Base-by-base conservation (phyloP, 2,329 filamentous ascomycete genomes). In the Colletotrichum destructivum region DNA sequence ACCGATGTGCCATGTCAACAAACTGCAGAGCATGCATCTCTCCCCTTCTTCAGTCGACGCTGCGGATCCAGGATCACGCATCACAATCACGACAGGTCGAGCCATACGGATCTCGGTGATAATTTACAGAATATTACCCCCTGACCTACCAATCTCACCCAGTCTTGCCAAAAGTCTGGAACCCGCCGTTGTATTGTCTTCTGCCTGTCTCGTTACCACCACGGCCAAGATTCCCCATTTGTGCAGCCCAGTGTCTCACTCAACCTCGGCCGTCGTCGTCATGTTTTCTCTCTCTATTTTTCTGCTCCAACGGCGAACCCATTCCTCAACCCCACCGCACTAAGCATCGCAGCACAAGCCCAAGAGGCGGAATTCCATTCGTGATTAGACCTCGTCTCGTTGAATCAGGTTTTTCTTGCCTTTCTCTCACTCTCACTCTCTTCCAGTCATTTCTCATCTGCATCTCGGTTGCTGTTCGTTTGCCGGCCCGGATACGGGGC, bases 181-280 rank as follows among this genome's bases (percentile, higher is more conserved):
- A 31, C 26, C 49, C 31, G 16, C 23, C 11, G 35, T 61, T 61
- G 44, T 52, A 44, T 51, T 26, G 18, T 42, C n/a, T 26, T 40
- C n/a, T 52, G 21, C 47, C 47, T 52, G 47, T 71, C 49, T 44
- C 42, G 65, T 69, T 69, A 69, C 46, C 38, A 59, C 18, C 56
- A 21, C 57, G 59, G 69, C 65, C 52, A 52, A 69, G 60, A 59
- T 55, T 38, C 59, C 69, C 52, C 54, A 63, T 54, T 49, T n/a
- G 65, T 69, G 23, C 63, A 62, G 56, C 49, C 68, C 51, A 35
- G 31, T 69, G 69, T 71, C 59, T 71, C 69, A 60, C 59, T 71
- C 69, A 60, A 60, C 54, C 52, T 42, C 38, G 59, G 42, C 46
- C 38, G 38, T 64, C 63, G 46, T 51, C 52, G 46, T 31, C 26